phyloP scores from a whole-genome alignment of 2,329 filamentous ascomycete genomes.

The Calonectria hongkongensis region DNA sequence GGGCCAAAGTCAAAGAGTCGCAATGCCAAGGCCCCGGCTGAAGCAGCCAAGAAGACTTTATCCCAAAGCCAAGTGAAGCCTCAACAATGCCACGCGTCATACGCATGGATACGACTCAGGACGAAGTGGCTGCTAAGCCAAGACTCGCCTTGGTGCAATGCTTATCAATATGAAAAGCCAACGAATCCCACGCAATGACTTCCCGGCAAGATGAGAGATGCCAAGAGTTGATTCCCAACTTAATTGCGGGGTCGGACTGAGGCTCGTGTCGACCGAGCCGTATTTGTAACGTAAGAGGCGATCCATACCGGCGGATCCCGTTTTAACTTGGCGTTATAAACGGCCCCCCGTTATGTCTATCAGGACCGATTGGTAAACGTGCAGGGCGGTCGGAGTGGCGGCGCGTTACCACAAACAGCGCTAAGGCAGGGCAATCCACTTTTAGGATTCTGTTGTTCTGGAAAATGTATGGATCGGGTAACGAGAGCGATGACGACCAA shows the following conservation, averaged over 20 bases:
- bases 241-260: conserved; percentile 18
- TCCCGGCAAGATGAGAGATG: conserved; percentile 22
- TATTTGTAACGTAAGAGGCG: conserved; percentile 20
- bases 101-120: conserved; percentile 9
- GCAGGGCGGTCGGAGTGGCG: background rate
- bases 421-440: conserved; percentile 20
- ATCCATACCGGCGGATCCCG: background rate
- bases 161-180: conserved; percentile 22
- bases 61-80: conserved; percentile 31
- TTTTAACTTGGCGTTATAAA: conserved; percentile 26
- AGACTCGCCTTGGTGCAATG: conserved; percentile 18
- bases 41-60: conserved; percentile 31
- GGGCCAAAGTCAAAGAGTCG: conserved; percentile 2
- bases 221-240: conserved; percentile 17
- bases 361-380: conserved; percentile 9
- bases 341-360: background rate
- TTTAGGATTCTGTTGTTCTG: conserved; percentile 24
- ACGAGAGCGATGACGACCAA: conserved; percentile 23
- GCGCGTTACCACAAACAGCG: background rate
- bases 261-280: conserved; percentile 2
- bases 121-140: background rate
- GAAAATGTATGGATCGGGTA: conserved; percentile 15
- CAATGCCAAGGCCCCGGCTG: conserved; percentile 14
- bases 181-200: conserved; percentile 25
- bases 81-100: conserved; percentile 25